These are phyloP conservation scores for Fusarium citri DNA, from an alignment of 2,329 filamentous ascomycete species.

Conservation along the genomic window DNA sequence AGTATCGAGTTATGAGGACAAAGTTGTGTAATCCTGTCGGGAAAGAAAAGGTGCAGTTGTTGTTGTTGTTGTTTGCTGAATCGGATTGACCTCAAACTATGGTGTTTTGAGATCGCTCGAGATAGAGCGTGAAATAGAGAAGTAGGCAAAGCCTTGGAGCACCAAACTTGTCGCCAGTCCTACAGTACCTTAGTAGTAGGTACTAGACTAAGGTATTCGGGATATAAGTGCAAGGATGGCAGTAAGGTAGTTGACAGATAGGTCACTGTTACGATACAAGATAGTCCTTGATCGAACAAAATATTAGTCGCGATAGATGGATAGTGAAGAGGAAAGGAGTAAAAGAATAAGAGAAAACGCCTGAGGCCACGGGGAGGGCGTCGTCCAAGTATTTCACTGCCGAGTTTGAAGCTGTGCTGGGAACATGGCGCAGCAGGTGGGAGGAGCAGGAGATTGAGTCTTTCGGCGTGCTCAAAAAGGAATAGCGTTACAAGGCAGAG, in stretches of 20 bases:
- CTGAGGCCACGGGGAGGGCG: conserved; percentile 51
- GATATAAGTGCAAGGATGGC: neutral
- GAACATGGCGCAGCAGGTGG: conserved; percentile 49
- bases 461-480: conserved; percentile 59
- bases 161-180: conserved; percentile 37
- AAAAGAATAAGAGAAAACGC: conserved; percentile 43
- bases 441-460: conserved; percentile 51
- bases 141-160: conserved; percentile 34
- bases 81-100: conserved; percentile 3
- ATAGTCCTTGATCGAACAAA: conserved; percentile 14
- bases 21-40: neutral
- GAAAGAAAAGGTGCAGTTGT: neutral
- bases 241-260: neutral
- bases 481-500: conserved; percentile 46
- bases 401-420: conserved; percentile 39
- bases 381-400: conserved; percentile 53
- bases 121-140: conserved; percentile 7
- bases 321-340: conserved; percentile 22
- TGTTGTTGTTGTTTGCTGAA: neutral
- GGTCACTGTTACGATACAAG: conserved; percentile 6
- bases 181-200: neutral
- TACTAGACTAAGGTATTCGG: conserved; percentile 7
- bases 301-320: conserved; percentile 1
- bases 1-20: neutral
- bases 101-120: conserved; percentile 26